Evolutionary conservation across 1,284 basidiomycete genomes (phyloP).

Genomic region (Puccinia horiana): DNA sequence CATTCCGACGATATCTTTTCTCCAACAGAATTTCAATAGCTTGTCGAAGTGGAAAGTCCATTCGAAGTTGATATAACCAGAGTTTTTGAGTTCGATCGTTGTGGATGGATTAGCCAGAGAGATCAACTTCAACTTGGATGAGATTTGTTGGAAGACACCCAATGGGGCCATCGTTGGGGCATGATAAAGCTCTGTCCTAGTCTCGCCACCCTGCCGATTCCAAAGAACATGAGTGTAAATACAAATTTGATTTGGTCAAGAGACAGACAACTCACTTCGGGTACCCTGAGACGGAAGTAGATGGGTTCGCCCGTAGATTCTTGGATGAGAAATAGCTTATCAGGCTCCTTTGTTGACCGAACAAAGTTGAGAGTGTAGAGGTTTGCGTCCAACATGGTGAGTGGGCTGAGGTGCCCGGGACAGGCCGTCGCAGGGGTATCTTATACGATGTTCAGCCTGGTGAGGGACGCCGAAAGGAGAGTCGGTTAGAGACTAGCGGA

Average conservation of each 20-base stretch:
- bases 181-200: conserved; percentile 25
- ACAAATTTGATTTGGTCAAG: too few relatives aligned
- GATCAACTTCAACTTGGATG: conserved; percentile 29
- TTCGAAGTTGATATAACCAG: conserved; percentile 41
- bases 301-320: conserved; percentile 39
- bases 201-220: conserved; percentile 13
- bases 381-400: conserved; percentile 47
- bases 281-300: conserved; percentile 20
- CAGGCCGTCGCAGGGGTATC: too few relatives aligned
- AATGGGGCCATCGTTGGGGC: conserved; percentile 16
- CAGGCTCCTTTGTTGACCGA: conserved; percentile 22
- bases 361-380: conserved; percentile 41
- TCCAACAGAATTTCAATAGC: conserved; percentile 37
- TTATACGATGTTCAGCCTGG: too few relatives aligned
- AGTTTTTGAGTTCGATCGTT: conserved; percentile 24
- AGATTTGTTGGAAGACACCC: conserved; percentile 1
- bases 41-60: conserved; percentile 36
- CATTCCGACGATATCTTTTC: conserved; percentile 36
- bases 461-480: too few relatives aligned
- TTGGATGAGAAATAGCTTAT: conserved; percentile 38
- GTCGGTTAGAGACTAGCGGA: too few relatives aligned
- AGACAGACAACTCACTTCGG: neutral
- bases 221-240: neutral
- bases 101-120: conserved; percentile 19
- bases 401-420: too few relatives aligned